Conservation (phyloP, 345 rosid genomes). For the Eucalyptus regnans region DNA sequence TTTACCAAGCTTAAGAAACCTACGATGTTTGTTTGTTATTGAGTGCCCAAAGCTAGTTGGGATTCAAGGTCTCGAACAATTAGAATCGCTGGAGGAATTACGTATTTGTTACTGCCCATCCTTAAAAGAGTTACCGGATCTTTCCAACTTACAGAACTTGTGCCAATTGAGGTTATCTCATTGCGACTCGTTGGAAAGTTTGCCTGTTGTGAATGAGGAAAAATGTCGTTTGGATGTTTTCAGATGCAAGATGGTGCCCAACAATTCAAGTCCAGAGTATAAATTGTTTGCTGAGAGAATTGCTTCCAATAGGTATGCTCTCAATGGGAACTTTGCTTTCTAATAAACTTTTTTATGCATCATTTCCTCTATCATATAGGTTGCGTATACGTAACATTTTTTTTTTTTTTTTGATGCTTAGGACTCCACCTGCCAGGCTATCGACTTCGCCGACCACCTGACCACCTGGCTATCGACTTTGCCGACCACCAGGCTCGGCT, state of each 20-base stretch:
- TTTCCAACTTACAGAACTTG: not conserved
- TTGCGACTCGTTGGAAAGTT: not conserved
- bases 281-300: rapidly evolving
- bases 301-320: rapidly evolving
- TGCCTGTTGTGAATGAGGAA: not conserved
- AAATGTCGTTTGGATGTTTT: not conserved
- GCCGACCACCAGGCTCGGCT: no score
- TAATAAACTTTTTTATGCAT: not conserved
- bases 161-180: rapidly evolving
- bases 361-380: not conserved
- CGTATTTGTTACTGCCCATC: not conserved
- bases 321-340: rapidly evolving
- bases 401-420: no score
- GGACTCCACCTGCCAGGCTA: no score
- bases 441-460: no score
- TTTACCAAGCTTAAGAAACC: not conserved
- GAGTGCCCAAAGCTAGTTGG: not conserved
- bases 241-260: not conserved
- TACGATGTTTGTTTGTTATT: rapidly evolving
- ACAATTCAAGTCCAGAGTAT: not conserved
- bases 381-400: not conserved
- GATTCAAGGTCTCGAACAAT: not conserved
- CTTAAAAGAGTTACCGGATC: not conserved
- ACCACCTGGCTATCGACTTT: no score
- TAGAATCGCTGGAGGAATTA: not conserved